These are phyloP conservation scores for Aspergillus aculeatus DNA, from an alignment of 2,329 filamentous ascomycete species.

Conservation along the genomic window DNA sequence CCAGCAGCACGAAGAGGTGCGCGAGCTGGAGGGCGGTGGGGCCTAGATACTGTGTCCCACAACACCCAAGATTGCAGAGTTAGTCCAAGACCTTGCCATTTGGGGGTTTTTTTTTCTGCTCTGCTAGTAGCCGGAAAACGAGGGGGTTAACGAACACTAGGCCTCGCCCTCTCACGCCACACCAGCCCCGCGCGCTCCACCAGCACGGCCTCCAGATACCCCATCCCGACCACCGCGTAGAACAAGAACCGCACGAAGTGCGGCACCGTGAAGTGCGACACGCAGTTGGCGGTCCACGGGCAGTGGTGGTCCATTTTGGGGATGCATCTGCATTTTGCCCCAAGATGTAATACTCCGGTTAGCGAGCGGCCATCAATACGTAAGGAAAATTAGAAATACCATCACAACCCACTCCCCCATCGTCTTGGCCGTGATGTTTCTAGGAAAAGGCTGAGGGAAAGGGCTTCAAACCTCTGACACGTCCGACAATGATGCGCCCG, in stretches of 20 bases:
- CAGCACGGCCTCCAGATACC: constrained; percentile 56
- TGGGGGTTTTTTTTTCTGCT: too few relatives aligned
- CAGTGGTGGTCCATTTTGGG: constrained; percentile 68
- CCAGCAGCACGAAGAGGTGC: constrained; percentile 55
- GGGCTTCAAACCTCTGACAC: constrained; percentile 54
- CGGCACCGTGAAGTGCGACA: constrained; percentile 64
- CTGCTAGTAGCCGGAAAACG: neutral
- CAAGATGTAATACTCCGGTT: too few relatives aligned
- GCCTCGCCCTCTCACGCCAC: constrained; percentile 43
- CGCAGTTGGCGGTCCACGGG: constrained; percentile 65
- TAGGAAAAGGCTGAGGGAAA: too few relatives aligned
- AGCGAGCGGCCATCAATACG: too few relatives aligned
- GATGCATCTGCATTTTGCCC: constrained; percentile 49
- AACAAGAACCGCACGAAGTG: constrained; percentile 65
- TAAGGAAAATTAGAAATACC: too few relatives aligned
- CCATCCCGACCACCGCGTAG: constrained; percentile 59
- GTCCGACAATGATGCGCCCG: constrained; percentile 65
- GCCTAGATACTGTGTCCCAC: constrained; percentile 56
- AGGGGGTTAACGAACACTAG: neutral
- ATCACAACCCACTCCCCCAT: too few relatives aligned
- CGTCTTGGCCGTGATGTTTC: too few relatives aligned
- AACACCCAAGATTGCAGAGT: too few relatives aligned
- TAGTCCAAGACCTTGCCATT: too few relatives aligned
- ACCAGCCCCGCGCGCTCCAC: constrained; percentile 52
- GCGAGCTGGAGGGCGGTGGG: constrained; percentile 53